Percentiles rank a stretch among this genome's conserved stretches.
Conservation (phyloP, 108 stramenopile genomes). For the Skeletonema menzelii region DNA sequence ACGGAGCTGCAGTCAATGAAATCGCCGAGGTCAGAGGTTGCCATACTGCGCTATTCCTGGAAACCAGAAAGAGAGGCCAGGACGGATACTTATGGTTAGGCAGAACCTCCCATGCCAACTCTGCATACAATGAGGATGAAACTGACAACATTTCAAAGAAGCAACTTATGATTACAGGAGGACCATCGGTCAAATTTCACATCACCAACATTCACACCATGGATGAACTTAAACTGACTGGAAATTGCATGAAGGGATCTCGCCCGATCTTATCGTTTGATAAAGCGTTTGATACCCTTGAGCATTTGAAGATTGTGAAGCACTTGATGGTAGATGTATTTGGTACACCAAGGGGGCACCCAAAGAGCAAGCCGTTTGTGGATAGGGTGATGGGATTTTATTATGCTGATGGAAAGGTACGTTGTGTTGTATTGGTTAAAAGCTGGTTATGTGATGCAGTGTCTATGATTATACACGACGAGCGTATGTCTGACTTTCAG, state of each 20-base stretch:
- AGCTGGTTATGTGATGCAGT: neutral
- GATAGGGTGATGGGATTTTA: slow-evolving; percentile 97
- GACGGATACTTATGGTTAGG: slow-evolving; percentile 98
- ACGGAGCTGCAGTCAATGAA: slow-evolving; percentile 90
- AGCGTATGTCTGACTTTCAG: slow-evolving; percentile 91
- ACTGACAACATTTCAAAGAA: slow-evolving; percentile 9
- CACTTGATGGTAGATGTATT: slow-evolving; percentile 95
- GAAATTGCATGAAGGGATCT: slow-evolving; percentile 96
- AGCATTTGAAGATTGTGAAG: slow-evolving; percentile 85
- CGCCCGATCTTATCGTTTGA: slow-evolving; percentile 97
- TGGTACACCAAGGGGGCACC: slow-evolving; percentile 96
- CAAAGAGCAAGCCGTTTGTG: slow-evolving; percentile 98
- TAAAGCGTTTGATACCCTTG: slow-evolving; percentile 67
- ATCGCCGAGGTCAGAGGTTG: slow-evolving; percentile 96
- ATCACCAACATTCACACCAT: slow-evolving; percentile 98
- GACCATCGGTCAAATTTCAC: slow-evolving; percentile 95
- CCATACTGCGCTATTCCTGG: slow-evolving; percentile 93
- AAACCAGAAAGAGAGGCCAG: slow-evolving; percentile 90
- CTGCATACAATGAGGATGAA: neutral
- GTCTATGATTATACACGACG: slow-evolving; percentile 88
- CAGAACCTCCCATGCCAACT: slow-evolving; percentile 53
- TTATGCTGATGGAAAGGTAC: slow-evolving; percentile 92
- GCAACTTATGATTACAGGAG: slow-evolving; percentile 55
- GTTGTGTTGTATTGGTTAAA: slow-evolving; percentile 12
- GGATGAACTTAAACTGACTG: slow-evolving; percentile 98